These are phyloP conservation scores for Rhododendron molle DNA, from an alignment of 148 eudicot genomes.

Conservation along the genomic window DNA sequence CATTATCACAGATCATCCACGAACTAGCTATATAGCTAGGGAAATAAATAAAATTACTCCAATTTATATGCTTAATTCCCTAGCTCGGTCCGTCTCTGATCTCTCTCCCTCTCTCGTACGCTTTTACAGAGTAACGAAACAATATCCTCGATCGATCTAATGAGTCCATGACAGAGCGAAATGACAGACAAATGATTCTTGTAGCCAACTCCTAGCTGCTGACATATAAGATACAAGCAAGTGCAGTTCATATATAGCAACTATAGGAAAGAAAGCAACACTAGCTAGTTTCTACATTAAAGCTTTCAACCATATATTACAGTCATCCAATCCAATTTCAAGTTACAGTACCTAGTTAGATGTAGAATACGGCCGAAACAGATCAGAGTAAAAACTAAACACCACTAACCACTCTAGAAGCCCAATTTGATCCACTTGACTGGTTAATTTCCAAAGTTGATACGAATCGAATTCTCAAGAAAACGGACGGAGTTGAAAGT, in stretches of 20 bases:
- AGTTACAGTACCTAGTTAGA: background rate
- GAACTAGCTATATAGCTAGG: too few species aligned
- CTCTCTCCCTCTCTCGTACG: too few species aligned
- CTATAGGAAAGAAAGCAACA: too few species aligned
- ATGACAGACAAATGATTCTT: background rate
- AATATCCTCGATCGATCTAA: too few species aligned
- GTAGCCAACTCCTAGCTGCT: background rate
- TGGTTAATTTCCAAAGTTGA: background rate
- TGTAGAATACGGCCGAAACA: background rate
- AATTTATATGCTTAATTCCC: too few species aligned
- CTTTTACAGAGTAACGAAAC: background rate
- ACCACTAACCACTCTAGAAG: too few species aligned
- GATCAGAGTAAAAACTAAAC: background rate
- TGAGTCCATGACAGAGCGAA: background rate
- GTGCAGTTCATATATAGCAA: too few species aligned
- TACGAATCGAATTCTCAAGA: background rate
- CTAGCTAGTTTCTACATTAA: too few species aligned
- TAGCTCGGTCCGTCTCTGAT: too few species aligned
- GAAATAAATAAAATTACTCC: too few species aligned
- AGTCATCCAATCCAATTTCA: background rate
- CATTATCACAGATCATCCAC: too few species aligned
- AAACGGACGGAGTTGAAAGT: background rate
- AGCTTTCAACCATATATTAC: background rate
- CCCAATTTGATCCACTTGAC: background rate
- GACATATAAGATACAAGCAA: background rate